Conservation (phyloP, 2,329 filamentous ascomycete genomes). For the Kalaharituber pfeilii region DNA sequence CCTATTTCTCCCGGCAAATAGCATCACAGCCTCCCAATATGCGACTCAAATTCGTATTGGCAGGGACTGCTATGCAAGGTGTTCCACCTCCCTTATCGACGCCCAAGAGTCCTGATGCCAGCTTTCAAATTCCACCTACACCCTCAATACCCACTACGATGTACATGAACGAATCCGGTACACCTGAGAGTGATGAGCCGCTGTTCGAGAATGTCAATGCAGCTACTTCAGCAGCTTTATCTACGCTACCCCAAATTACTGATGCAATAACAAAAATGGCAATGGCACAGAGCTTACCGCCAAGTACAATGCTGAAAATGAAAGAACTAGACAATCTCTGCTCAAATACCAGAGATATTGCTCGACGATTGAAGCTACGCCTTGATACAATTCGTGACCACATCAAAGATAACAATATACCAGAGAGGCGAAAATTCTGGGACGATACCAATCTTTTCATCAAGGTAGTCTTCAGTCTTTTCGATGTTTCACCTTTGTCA, state of each 20-base stretch:
- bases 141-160: slow-evolving; percentile 12
- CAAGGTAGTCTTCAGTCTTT: slow-evolving; percentile 12
- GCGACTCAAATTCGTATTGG: slow-evolving; percentile 8
- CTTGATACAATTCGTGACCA: slow-evolving; percentile 17
- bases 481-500: background rate
- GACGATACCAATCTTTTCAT: slow-evolving; percentile 23
- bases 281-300: slow-evolving; percentile 19
- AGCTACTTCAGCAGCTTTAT: slow-evolving; percentile 17
- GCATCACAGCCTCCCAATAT: background rate
- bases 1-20: background rate
- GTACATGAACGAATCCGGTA: slow-evolving; percentile 11
- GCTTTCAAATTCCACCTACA: slow-evolving; percentile 14
- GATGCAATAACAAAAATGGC: slow-evolving; percentile 20
- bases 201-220: slow-evolving; percentile 21
- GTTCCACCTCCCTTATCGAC: slow-evolving; percentile 8
- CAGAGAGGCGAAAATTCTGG: slow-evolving; percentile 20
- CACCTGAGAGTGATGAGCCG: slow-evolving; percentile 18
- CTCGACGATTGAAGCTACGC: slow-evolving; percentile 15
- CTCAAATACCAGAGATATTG: slow-evolving; percentile 18
- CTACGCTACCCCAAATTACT: slow-evolving; percentile 16
- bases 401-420: slow-evolving; percentile 20
- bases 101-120: slow-evolving; percentile 8
- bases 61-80: slow-evolving; percentile 7
- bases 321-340: slow-evolving; percentile 21
- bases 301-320: slow-evolving; percentile 19